Percentiles rank a stretch among this genome's conserved stretches.
These are phyloP conservation scores for Penicillium sp. DNA, from an alignment of 2,329 filamentous ascomycete species.

Conservation along the genomic window DNA sequence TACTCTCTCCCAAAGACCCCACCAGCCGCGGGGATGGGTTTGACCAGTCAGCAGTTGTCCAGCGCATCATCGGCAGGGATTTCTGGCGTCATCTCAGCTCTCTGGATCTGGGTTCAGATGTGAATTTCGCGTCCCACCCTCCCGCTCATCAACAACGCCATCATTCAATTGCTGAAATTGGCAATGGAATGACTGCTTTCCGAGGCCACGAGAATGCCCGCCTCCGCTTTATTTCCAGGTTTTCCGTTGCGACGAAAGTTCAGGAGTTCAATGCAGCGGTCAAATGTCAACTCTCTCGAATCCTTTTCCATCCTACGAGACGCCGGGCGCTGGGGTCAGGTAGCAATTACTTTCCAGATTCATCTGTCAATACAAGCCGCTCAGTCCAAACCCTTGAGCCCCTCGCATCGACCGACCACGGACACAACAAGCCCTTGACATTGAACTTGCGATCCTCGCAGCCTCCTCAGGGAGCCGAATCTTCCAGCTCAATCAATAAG, in stretches of 20 bases:
- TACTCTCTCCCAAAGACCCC: neutral
- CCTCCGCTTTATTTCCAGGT: neutral
- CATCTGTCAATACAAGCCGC: neutral
- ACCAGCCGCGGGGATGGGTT: neutral
- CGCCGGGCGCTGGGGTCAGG: neutral
- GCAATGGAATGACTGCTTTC: constrained; percentile 15
- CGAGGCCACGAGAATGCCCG: constrained; percentile 10
- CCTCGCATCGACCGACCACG: neutral
- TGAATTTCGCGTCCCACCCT: too few species aligned
- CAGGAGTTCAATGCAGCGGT: constrained; percentile 6
- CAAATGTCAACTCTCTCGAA: neutral
- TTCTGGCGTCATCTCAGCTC: constrained; percentile 14
- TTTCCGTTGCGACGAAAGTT: neutral
- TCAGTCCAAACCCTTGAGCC: neutral
- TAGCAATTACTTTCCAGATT: neutral
- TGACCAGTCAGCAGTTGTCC: constrained; percentile 2
- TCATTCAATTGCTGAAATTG: constrained; percentile 15
- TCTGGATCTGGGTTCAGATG: neutral
- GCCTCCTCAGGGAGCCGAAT: neutral
- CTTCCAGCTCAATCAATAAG: neutral
- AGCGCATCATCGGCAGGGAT: constrained; percentile 15
- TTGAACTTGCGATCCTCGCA: neutral
- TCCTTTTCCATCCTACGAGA: neutral
- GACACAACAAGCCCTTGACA: neutral
- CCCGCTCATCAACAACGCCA: neutral